A percentile compares a stretch with the other conserved stretches of the same genome.
phyloP scores from a whole-genome alignment of 352 stramenopile species.

The Phytophthora colocasiae region DNA sequence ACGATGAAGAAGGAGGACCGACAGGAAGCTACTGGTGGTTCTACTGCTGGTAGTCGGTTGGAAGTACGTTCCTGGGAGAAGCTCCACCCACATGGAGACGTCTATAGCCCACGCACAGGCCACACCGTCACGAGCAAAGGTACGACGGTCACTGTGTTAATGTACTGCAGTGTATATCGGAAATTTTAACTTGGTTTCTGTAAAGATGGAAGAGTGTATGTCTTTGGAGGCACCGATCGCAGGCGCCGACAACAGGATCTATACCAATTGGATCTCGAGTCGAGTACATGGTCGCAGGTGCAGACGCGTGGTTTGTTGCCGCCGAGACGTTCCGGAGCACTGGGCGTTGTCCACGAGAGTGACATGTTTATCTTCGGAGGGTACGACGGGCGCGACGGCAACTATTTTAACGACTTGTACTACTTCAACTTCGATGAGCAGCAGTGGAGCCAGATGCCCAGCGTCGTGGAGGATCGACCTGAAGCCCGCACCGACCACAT shows the following conservation, averaged over 20 bases:
- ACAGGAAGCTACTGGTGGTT: conserved; percentile 15
- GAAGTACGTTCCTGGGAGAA: conserved; percentile 84
- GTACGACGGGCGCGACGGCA: conserved; percentile 90
- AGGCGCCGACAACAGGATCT: conserved; percentile 84
- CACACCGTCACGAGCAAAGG: conserved; percentile 86
- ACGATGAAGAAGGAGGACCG: conserved; percentile 21
- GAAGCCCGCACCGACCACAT: conserved; percentile 89
- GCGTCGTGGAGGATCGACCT: conserved; percentile 57
- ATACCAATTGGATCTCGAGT: conserved; percentile 79
- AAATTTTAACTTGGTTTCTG: not conserved
- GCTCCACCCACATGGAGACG: conserved; percentile 73
- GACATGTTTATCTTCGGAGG: conserved; percentile 92
- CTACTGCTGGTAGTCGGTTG: conserved; percentile 37
- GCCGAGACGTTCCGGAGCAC: conserved; percentile 73
- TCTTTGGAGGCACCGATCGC: conserved; percentile 88
- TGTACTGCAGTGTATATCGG: no score
- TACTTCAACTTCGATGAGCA: conserved; percentile 87
- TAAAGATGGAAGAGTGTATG: conserved; percentile 73
- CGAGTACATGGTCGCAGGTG: conserved; percentile 78
- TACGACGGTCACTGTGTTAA: conserved; percentile 11
- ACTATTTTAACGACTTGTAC: conserved; percentile 92
- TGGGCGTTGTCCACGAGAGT: conserved; percentile 82
- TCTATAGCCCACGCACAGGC: conserved; percentile 85
- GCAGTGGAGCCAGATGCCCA: conserved; percentile 85
- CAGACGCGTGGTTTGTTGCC: conserved; percentile 69